Percentiles rank a stretch among this genome's conserved stretches.
These are phyloP conservation scores for Globisporangium alternatum DNA, from an alignment of 352 stramenopile species.

Conservation along the genomic window DNA sequence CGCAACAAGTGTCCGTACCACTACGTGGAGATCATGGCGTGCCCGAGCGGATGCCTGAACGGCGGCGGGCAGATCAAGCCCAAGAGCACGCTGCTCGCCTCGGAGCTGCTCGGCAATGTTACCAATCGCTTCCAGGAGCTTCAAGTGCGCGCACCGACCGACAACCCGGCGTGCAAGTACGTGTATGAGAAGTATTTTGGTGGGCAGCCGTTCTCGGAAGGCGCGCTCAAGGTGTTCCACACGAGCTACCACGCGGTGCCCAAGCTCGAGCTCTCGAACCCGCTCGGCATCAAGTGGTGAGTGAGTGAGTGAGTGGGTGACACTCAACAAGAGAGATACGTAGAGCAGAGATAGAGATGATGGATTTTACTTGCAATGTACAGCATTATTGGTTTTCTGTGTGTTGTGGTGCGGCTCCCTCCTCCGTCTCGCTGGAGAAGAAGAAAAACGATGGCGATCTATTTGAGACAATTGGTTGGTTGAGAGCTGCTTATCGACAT, in stretches of 20 bases:
- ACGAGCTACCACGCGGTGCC: conserved; percentile 83
- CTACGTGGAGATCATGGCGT: conserved; percentile 99
- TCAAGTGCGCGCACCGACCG: conserved; percentile 44
- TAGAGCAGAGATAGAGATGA: conserved; percentile 5
- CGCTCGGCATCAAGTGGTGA: conserved; percentile 88
- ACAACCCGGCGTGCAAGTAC: conserved; percentile 75
- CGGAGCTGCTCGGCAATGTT: conserved; percentile 62
- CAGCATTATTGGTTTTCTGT: conserved; percentile 16
- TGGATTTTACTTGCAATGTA: conserved; percentile 15
- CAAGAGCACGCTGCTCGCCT: conserved; percentile 48
- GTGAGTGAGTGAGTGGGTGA: background rate
- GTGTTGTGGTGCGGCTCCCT: background rate
- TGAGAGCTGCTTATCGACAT: conserved; percentile 14
- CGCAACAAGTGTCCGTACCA: conserved; percentile 90
- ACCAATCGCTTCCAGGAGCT: conserved; percentile 67
- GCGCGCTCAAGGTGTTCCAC: conserved; percentile 59
- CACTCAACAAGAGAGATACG: background rate
- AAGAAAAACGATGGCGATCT: conserved; percentile 8
- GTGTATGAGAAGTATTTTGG: conserved; percentile 85
- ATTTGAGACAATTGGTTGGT: conserved; percentile 15
- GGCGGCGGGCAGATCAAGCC: conserved; percentile 93
- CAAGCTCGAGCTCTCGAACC: conserved; percentile 84
- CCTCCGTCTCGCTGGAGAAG: background rate
- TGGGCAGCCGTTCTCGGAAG: conserved; percentile 65
- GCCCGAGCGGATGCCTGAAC: conserved; percentile 96